Conservation (phyloP, 345 rosid genomes). For the Ceriops tagal region DNA sequence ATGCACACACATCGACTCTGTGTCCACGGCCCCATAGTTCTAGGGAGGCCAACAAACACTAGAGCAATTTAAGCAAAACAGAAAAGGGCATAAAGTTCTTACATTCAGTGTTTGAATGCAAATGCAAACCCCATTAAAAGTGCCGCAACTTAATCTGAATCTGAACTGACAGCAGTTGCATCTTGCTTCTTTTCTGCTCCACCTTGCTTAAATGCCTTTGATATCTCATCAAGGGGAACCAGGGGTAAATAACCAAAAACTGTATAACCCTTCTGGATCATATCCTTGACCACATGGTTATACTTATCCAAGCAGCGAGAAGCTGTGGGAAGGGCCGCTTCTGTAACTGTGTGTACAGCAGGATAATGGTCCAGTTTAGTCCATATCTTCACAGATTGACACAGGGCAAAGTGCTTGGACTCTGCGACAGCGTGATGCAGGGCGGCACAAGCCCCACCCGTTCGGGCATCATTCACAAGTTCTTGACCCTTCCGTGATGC, state of each 20-base stretch:
- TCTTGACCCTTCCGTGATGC: constrained; percentile 46
- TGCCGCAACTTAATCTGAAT: constrained; percentile 28
- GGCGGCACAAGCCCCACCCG: constrained; percentile 64
- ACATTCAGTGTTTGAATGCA: no score
- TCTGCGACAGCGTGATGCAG: constrained; percentile 42
- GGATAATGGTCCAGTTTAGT: constrained; percentile 44
- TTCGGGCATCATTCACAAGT: constrained; percentile 48
- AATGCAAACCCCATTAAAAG: background rate
- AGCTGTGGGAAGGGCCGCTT: constrained; percentile 51
- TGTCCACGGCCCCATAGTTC: no score
- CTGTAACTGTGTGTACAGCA: constrained; percentile 46
- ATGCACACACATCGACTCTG: no score
- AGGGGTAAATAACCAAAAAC: constrained; percentile 51
- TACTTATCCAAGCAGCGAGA: constrained; percentile 50
- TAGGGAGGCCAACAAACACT: no score
- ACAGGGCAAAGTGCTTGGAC: constrained; percentile 47
- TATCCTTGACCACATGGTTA: constrained; percentile 39
- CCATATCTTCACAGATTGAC: constrained; percentile 55
- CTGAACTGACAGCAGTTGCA: constrained; percentile 17
- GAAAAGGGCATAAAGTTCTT: no score
- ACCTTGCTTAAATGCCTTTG: constrained; percentile 47
- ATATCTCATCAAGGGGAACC: constrained; percentile 66
- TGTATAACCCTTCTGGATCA: constrained; percentile 58
- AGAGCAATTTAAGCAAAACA: no score
- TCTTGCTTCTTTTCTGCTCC: constrained; percentile 36